Evolutionary conservation across 1,284 basidiomycete species (phyloP), one percentile per base, ranked within the genome.

Genomic region (Ceratobasidium sp.): DNA sequence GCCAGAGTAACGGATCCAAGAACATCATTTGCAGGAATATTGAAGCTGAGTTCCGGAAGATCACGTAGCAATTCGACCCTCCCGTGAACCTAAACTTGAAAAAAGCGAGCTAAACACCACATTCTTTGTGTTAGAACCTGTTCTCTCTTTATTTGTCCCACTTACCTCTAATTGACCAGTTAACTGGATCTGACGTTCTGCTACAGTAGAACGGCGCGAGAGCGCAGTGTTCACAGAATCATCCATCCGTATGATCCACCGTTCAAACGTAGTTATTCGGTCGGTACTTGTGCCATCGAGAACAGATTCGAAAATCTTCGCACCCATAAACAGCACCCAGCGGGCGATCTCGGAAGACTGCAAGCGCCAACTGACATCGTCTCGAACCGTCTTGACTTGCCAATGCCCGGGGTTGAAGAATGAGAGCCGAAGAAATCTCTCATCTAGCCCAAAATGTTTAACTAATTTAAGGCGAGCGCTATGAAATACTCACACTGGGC

Each of bases 1-100:
- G n/a, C 64, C 64, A 66, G 44, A 66, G 40, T 17, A 9, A 23
- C 38, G 64, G 64, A 23, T 28, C 42, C 40, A 42, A 66, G 64
- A 46, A 66, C 33, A 42, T 40, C 6, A 46, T n/a, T 23, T 66
- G 64, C 7, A 44, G 64, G 46, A 66, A 66, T 5, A 42, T 33
- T 17, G 64, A 42, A 6, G 40, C 33, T 17, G 64, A 40, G 64
- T 66, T n/a, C 20, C 42, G 38, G 38, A 66, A 38, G 9, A 66
- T 12, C n/a, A 9, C 15, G 33, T 66, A 66, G 6, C 20, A 23
- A n/a, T 48, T 46, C 13, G 64, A 20, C 40, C 12, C 46, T 12
- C 33, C 40, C 12, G 42, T n/a, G 12, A 66, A 17, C 44, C 15
- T 48, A 23, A 44, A 46, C 44, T 23, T 66, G 17, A 66, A n/a